Percentiles rank a stretch among this genome's conserved stretches.
phyloP scores from a whole-genome alignment of 352 stramenopile species.

The Pythium aphanidermatum region DNA sequence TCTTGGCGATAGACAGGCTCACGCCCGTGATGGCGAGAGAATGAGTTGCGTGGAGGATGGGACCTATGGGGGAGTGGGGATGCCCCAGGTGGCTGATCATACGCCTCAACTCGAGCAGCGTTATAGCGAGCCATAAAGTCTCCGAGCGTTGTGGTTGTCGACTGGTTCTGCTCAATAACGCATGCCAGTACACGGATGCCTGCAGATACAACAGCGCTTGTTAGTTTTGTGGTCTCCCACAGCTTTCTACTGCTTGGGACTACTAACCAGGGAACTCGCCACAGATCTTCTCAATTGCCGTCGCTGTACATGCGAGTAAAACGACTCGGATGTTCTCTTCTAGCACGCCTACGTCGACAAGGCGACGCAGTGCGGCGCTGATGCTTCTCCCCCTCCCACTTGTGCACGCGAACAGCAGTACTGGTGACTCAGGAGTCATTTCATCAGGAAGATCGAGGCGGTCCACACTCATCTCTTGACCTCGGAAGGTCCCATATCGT shows the following conservation, averaged over 20 bases:
- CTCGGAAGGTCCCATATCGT: neutral
- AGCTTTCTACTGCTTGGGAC: neutral
- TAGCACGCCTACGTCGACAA: slow-evolving; percentile 24
- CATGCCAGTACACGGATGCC: slow-evolving; percentile 18
- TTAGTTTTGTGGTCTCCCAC: slow-evolving; percentile 30
- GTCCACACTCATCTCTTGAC: neutral
- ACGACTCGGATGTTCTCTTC: slow-evolving; percentile 37
- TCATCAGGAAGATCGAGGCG: slow-evolving; percentile 18
- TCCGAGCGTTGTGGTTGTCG: slow-evolving; percentile 26
- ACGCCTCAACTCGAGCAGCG: slow-evolving; percentile 6
- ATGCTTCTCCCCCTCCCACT: slow-evolving; percentile 1
- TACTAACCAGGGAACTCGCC: slow-evolving; percentile 31
- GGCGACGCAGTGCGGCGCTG: slow-evolving; percentile 11
- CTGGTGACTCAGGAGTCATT: neutral
- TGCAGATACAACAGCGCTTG: slow-evolving; percentile 7
- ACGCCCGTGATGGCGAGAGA: too few species aligned
- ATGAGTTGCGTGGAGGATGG: too few species aligned
- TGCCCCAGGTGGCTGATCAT: neutral
- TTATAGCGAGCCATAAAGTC: slow-evolving; percentile 47
- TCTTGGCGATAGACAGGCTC: too few species aligned
- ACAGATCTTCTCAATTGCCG: slow-evolving; percentile 26
- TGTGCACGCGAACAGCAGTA: slow-evolving; percentile 5
- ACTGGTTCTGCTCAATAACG: slow-evolving; percentile 21
- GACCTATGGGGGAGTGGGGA: too few species aligned
- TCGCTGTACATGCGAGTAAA: slow-evolving; percentile 22